A percentile compares a stretch with the other conserved stretches of the same genome.
These are phyloP conservation scores for Daldinia childiae DNA, from an alignment of 495 filamentous ascomycete species.

Conservation along the genomic window DNA sequence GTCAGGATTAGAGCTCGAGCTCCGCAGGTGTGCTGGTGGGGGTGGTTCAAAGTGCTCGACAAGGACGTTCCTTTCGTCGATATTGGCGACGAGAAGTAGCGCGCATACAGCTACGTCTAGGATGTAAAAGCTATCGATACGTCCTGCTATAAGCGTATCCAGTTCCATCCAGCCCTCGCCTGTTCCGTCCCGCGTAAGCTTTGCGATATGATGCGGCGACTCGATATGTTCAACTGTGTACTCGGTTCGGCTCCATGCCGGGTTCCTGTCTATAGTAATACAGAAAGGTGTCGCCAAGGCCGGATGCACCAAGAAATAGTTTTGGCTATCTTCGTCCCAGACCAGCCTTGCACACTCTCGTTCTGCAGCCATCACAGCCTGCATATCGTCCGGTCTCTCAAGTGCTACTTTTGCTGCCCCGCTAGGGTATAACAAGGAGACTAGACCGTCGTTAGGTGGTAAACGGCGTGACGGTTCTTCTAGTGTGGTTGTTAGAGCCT, in stretches of 20 bases:
- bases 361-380: conserved; percentile 70
- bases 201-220: conserved; percentile 60
- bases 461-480: conserved; percentile 66
- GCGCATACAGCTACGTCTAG: conserved; percentile 79
- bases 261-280: conserved; percentile 60
- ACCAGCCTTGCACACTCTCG: conserved; percentile 76
- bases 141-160: conserved; percentile 60
- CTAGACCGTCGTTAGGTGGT: conserved; percentile 71
- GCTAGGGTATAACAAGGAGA: conserved; percentile 77
- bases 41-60: conserved; percentile 64
- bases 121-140: conserved; percentile 70
- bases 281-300: conserved; percentile 67
- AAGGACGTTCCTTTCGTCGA: conserved; percentile 61
- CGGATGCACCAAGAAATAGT: conserved; percentile 79
- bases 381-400: conserved; percentile 68
- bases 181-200: conserved; percentile 61
- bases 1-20: conserved; percentile 35
- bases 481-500: conserved; percentile 68
- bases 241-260: conserved; percentile 64
- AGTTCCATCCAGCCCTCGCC: conserved; percentile 63
- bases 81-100: conserved; percentile 72
- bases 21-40: conserved; percentile 46
- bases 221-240: conserved; percentile 71
- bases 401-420: conserved; percentile 75
- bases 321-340: conserved; percentile 69